These are phyloP conservation scores for Ceratobasidium sp. DNA, from an alignment of 1,284 basidiomycete genomes.

Conservation along the genomic window DNA sequence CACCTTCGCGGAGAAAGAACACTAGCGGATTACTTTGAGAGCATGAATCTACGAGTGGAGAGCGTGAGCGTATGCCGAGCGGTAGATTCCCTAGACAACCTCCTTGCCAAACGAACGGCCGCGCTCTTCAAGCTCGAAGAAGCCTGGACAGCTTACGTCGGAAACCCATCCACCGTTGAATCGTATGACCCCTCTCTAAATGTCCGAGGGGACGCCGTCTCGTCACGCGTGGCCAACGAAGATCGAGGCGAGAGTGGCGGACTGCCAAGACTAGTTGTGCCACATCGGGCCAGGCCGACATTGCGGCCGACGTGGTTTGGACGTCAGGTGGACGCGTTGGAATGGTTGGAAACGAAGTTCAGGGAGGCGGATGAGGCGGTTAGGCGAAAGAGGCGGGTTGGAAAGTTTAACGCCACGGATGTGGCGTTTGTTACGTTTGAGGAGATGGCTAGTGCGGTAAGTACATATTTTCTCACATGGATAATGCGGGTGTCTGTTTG, in stretches of 20 bases:
- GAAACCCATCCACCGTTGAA: slow-evolving; percentile 86
- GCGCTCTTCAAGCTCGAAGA: slow-evolving; percentile 82
- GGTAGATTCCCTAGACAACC: slow-evolving; percentile 74
- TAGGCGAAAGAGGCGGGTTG: slow-evolving; percentile 69
- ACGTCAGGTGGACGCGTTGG: slow-evolving; percentile 82
- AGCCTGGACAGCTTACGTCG: slow-evolving; percentile 90
- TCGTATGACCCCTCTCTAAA: slow-evolving; percentile 75
- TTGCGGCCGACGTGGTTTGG: slow-evolving; percentile 72
- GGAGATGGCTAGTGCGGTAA: slow-evolving; percentile 88
- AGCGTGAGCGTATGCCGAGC: slow-evolving; percentile 91
- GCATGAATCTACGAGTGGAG: slow-evolving; percentile 81
- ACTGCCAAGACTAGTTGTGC: slow-evolving; percentile 67
- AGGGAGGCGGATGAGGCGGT: slow-evolving; percentile 81
- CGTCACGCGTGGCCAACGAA: slow-evolving; percentile 66
- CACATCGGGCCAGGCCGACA: slow-evolving; percentile 75
- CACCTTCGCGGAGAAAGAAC: slow-evolving; percentile 86
- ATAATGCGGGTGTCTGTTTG: neutral
- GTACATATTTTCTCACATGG: slow-evolving; percentile 50
- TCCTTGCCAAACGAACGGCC: slow-evolving; percentile 80
- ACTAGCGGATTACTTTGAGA: slow-evolving; percentile 93
- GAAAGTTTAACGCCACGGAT: slow-evolving; percentile 81
- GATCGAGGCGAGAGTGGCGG: slow-evolving; percentile 49
- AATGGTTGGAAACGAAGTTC: slow-evolving; percentile 83
- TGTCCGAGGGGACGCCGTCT: slow-evolving; percentile 53
- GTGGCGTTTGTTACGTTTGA: slow-evolving; percentile 98